Conservation (phyloP, 2,329 filamentous ascomycete species). For the Aureobasidium sp. region DNA sequence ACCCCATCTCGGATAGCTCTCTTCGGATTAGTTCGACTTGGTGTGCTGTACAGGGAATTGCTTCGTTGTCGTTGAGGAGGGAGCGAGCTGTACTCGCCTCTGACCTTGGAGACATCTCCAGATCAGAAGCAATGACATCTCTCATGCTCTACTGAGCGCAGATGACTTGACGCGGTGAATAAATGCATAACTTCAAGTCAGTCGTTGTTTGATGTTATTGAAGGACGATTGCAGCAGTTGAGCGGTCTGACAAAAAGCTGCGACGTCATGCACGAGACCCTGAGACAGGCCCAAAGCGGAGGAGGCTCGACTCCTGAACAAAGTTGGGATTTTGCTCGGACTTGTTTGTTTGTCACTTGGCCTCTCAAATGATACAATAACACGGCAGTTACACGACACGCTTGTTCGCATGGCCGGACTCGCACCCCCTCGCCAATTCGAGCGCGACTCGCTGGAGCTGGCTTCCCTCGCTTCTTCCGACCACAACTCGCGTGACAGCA, state of each 20-base stretch:
- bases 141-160: background rate
- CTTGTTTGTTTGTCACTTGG: background rate
- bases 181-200: background rate
- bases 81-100: background rate
- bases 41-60: background rate
- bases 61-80: background rate
- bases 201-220: constrained; percentile 3
- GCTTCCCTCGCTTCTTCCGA: constrained; percentile 88
- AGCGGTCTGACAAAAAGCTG: background rate
- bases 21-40: too few relatives aligned
- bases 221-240: background rate
- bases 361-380: constrained; percentile 5
- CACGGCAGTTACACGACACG: background rate
- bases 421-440: constrained; percentile 38
- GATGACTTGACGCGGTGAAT: background rate
- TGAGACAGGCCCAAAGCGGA: background rate
- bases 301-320: constrained; percentile 8
- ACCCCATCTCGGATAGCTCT: background rate
- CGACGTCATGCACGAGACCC: background rate
- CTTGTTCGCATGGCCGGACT: constrained; percentile 14
- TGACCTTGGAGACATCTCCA: background rate
- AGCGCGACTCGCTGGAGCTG: constrained; percentile 80
- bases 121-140: background rate
- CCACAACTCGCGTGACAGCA: constrained; percentile 57
- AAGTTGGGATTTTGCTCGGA: constrained; percentile 1